phyloP scores from a whole-genome alignment of 164 flowering plant genomes.

The Protea cynaroides region DNA sequence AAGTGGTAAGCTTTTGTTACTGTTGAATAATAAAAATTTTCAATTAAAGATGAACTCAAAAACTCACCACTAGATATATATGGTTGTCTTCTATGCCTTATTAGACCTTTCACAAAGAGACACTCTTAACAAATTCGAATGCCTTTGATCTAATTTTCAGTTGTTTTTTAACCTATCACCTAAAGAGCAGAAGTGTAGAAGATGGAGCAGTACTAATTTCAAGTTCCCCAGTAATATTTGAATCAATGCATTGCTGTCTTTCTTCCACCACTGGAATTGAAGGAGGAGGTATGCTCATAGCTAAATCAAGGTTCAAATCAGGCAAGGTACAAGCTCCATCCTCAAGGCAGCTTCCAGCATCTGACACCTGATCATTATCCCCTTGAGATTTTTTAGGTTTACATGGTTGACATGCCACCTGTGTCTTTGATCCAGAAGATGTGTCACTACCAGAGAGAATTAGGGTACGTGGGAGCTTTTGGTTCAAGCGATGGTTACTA shows the following conservation, averaged over 20 bases:
- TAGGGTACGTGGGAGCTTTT: conserved; percentile 4
- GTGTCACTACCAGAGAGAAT: conserved; percentile 2
- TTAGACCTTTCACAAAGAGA: background rate
- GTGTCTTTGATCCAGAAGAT: conserved; percentile 17
- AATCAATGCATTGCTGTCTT: background rate
- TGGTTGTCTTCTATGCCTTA: background rate
- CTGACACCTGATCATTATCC: conserved; percentile 22
- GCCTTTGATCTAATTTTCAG: too few relatives aligned
- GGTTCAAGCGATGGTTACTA: conserved; percentile 36
- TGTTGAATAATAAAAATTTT: background rate
- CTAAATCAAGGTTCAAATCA: conserved; percentile 49
- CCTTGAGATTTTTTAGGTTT: conserved; percentile 1
- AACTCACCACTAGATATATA: background rate
- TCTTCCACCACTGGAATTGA: conserved; percentile 3
- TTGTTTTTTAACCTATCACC: too few relatives aligned
- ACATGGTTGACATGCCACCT: background rate
- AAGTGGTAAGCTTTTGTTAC: background rate
- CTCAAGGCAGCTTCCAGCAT: conserved; percentile 28
- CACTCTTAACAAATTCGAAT: background rate
- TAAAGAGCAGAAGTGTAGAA: conserved; percentile 19
- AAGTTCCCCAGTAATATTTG: background rate
- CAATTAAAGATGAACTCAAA: background rate
- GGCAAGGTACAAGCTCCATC: conserved; percentile 19
- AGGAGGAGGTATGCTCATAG: conserved; percentile 17
- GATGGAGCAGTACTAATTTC: conserved; percentile 3